Percentiles rank a stretch among this genome's conserved stretches.
Evolutionary conservation across 2,329 filamentous ascomycete genomes (phyloP).

Genomic region (Arthrobotrys pseudoclavata): DNA sequence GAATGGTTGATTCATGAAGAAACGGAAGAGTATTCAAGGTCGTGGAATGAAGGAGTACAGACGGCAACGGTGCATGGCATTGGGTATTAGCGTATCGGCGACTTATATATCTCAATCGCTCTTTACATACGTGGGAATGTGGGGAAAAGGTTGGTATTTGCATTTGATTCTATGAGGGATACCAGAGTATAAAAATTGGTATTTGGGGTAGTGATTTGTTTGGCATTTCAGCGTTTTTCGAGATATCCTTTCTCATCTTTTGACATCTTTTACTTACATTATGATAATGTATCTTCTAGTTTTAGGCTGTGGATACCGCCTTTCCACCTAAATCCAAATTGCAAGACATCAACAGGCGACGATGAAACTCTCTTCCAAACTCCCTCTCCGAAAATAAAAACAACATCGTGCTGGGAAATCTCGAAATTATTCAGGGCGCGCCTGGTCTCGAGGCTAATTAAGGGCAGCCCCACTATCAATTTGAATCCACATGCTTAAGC

Average conservation of each 20-base stretch:
- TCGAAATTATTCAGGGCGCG: background rate
- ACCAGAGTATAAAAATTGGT: background rate
- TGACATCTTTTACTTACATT: constrained; percentile 2
- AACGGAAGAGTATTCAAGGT: constrained; percentile 45
- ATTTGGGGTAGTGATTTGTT: background rate
- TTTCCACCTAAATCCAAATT: background rate
- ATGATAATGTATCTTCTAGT: background rate
- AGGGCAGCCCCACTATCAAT: background rate
- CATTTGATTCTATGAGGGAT: background rate
- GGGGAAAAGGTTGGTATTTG: background rate
- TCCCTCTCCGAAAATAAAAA: background rate
- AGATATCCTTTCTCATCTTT: background rate
- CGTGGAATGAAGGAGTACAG: constrained; percentile 38
- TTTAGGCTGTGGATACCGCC: background rate
- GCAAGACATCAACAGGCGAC: background rate
- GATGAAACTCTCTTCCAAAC: background rate
- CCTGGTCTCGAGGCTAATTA: too few relatives aligned
- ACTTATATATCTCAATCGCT: background rate
- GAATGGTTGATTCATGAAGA: constrained; percentile 55
- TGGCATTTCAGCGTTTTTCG: constrained; percentile 8
- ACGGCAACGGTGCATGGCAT: constrained; percentile 49
- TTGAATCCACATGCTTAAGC: background rate
- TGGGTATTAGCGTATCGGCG: constrained; percentile 21
- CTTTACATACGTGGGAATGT: background rate
- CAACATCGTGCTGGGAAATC: background rate